phyloP scores from a whole-genome alignment of 73 alveolate genomes.

The Blepharisma stoltei region DNA sequence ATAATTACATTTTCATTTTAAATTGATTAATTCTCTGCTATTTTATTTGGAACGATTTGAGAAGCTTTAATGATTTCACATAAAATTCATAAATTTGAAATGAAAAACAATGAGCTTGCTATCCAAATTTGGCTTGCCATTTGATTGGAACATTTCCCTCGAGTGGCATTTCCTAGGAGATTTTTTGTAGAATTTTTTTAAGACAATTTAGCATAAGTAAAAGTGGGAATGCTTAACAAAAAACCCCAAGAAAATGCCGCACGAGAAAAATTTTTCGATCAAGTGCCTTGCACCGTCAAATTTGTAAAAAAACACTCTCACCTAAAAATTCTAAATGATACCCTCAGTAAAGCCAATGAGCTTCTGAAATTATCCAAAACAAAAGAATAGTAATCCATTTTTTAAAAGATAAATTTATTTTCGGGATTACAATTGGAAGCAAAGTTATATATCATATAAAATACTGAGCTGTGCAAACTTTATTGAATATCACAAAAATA shows the following conservation, averaged over 20 bases:
- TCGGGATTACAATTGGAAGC: background rate
- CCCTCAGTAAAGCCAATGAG: conserved; percentile 19
- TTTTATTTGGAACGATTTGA: too few species aligned
- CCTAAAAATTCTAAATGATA: background rate
- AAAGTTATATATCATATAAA: conserved; percentile 17
- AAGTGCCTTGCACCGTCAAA: too few species aligned
- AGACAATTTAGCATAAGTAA: too few species aligned
- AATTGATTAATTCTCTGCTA: too few species aligned
- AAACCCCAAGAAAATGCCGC: too few species aligned
- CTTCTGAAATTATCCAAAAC: background rate
- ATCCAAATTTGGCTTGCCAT: too few species aligned
- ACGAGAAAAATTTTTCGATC: too few species aligned
- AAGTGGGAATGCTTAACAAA: too few species aligned
- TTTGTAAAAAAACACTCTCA: background rate
- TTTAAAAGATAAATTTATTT: background rate
- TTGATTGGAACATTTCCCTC: too few species aligned
- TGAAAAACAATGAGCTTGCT: background rate
- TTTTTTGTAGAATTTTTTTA: too few species aligned
- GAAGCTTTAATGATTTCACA: background rate
- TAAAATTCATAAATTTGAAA: background rate
- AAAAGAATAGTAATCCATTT: background rate
- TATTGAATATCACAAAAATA: conserved; percentile 89
- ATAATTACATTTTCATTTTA: too few species aligned
- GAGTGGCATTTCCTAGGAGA: too few species aligned
- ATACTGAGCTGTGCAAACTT: conserved; percentile 88